phyloP scores from a whole-genome alignment of 129 eudicot genomes.

The Erigeron canadensis region DNA sequence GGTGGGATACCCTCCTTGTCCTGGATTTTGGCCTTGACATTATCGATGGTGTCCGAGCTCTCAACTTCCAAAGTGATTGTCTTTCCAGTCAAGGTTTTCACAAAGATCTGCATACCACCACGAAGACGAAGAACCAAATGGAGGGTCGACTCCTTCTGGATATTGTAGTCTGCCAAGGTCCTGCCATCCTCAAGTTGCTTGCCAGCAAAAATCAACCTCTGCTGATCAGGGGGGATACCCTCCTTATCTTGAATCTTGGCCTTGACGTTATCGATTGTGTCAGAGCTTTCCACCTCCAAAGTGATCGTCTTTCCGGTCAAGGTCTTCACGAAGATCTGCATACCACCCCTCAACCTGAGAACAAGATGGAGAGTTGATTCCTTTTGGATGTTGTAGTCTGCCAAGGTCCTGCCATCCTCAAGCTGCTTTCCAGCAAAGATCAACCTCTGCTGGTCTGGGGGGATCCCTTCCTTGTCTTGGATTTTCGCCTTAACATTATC shows the following conservation, averaged over 20 bases:
- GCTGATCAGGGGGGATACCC: conserved; percentile 46
- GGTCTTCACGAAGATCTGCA: too few species aligned
- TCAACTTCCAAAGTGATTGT: conserved; percentile 44
- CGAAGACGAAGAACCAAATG: conserved; percentile 41
- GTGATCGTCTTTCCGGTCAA: conserved; percentile 40
- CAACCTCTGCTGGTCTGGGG: too few species aligned
- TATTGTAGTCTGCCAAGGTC: conserved; percentile 40
- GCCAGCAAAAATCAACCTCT: conserved; percentile 37
- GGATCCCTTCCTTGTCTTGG: too few species aligned
- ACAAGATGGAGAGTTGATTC: too few species aligned
- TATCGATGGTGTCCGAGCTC: conserved; percentile 43
- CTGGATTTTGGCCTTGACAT: conserved; percentile 45
- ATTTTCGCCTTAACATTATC: too few species aligned
- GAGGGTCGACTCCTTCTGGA: conserved; percentile 44
- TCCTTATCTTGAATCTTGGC: conserved; percentile 48
- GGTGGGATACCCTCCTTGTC: conserved; percentile 46
- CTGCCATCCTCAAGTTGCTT: conserved; percentile 45
- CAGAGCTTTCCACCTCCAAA: conserved; percentile 40
- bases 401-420: too few species aligned
- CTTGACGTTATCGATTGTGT: conserved; percentile 42
- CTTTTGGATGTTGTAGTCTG: too few species aligned
- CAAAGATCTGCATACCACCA: conserved; percentile 54
- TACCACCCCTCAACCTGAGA: too few species aligned
- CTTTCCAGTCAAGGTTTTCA: conserved; percentile 41
- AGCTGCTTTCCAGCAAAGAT: too few species aligned